Conservation (phyloP, 805 yeast genomes). For the Metschnikowia cerradonensis region DNA sequence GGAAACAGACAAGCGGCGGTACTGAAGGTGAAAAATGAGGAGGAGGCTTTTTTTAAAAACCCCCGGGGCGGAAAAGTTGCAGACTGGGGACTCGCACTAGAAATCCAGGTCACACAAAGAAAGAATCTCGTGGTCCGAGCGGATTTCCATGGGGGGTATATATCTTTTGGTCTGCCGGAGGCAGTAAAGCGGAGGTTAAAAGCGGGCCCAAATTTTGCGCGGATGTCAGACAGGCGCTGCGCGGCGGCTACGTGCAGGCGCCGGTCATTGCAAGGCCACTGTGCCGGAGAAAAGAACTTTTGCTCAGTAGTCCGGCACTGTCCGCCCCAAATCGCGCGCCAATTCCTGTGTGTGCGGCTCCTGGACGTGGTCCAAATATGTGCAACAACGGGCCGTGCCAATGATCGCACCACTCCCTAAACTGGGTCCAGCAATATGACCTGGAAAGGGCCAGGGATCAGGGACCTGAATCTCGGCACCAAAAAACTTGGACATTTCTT, state of each 20-base stretch:
- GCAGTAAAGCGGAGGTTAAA: neutral
- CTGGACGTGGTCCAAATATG: neutral
- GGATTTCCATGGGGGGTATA: constrained; percentile 4
- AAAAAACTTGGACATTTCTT: too few relatives aligned
- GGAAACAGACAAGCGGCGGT: neutral
- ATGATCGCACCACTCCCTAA: neutral
- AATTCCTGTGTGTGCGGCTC: neutral
- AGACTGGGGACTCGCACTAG: neutral
- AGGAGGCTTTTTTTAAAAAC: neutral
- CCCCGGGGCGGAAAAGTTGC: neutral
- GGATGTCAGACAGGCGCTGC: neutral
- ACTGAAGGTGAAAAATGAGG: neutral
- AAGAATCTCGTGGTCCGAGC: neutral
- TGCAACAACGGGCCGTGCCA: neutral
- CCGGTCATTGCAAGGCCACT: neutral
- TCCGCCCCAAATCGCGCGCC: neutral
- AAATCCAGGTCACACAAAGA: neutral
- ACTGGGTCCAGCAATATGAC: neutral
- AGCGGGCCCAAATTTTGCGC: constrained; percentile 4
- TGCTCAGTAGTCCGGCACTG: neutral
- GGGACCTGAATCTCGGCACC: too few relatives aligned
- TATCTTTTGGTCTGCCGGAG: neutral
- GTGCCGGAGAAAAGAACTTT: neutral
- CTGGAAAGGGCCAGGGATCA: too few relatives aligned
- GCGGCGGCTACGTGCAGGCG: neutral